Percentiles rank a stretch among this genome's conserved stretches.
These are phyloP conservation scores for Penicillium sclerotiorum DNA, from an alignment of 2,329 filamentous ascomycete species.

Conservation along the genomic window DNA sequence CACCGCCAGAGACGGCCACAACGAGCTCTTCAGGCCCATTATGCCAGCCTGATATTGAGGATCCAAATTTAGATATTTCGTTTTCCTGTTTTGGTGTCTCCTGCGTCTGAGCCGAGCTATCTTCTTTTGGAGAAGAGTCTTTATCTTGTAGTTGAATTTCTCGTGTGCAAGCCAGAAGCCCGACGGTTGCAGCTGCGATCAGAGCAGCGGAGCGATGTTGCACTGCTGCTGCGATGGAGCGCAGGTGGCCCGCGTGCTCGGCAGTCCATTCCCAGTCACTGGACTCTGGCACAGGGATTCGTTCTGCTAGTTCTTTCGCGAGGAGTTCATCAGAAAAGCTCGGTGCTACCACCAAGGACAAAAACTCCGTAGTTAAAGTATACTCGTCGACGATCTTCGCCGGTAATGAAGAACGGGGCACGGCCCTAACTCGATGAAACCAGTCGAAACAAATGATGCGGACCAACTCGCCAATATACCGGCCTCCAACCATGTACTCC, in stretches of 20 bases:
- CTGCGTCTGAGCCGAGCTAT: neutral
- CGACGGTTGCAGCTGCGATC: slow-evolving; percentile 69
- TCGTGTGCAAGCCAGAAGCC: slow-evolving; percentile 65
- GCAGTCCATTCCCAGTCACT: slow-evolving; percentile 62
- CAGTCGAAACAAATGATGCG: slow-evolving; percentile 68
- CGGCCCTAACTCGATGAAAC: slow-evolving; percentile 48
- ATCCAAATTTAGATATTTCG: slow-evolving; percentile 15
- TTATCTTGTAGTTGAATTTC: slow-evolving; percentile 56
- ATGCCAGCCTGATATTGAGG: slow-evolving; percentile 30
- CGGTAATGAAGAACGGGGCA: slow-evolving; percentile 54
- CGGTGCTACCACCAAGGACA: slow-evolving; percentile 66
- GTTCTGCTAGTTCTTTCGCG: slow-evolving; percentile 49
- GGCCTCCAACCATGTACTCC: slow-evolving; percentile 76
- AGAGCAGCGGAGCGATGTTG: slow-evolving; percentile 70
- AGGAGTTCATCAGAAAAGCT: slow-evolving; percentile 50
- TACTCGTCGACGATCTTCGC: slow-evolving; percentile 56
- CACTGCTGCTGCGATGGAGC: slow-evolving; percentile 67
- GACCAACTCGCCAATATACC: slow-evolving; percentile 73
- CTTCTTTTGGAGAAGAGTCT: slow-evolving; percentile 10
- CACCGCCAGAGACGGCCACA: slow-evolving; percentile 76
- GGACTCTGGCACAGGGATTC: slow-evolving; percentile 49
- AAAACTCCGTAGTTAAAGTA: slow-evolving; percentile 67
- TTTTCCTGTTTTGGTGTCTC: slow-evolving; percentile 4
- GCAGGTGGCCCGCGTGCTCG: slow-evolving; percentile 60
- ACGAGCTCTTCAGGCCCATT: slow-evolving; percentile 60